Conservation (phyloP, 148 eudicot species). For the Selenicereus undatus region DNA sequence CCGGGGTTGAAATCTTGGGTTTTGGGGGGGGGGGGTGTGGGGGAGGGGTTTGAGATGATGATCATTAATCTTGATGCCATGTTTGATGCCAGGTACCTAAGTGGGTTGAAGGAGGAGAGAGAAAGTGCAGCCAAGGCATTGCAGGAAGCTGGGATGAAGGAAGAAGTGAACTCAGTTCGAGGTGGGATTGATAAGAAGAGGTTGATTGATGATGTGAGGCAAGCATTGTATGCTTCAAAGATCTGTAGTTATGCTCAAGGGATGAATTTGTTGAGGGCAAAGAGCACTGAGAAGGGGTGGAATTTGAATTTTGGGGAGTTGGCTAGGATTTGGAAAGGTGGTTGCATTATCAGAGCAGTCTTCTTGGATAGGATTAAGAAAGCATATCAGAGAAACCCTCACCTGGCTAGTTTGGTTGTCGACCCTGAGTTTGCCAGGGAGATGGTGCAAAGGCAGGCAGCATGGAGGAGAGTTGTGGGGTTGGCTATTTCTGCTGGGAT, state of each 20-base stretch:
- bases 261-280: slow-evolving; percentile 74
- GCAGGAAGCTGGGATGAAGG: slow-evolving; percentile 60
- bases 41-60: background rate
- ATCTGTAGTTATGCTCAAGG: slow-evolving; percentile 90
- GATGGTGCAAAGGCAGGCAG: slow-evolving; percentile 86
- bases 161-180: slow-evolving; percentile 39
- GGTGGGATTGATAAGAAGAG: slow-evolving; percentile 63
- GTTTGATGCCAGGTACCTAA: slow-evolving; percentile 42
- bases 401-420: slow-evolving; percentile 62
- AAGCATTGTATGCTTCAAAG: slow-evolving; percentile 77
- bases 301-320: slow-evolving; percentile 71
- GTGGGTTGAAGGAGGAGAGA: slow-evolving; percentile 82
- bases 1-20: background rate
- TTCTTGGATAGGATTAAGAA: slow-evolving; percentile 75
- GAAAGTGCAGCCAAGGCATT: slow-evolving; percentile 52
- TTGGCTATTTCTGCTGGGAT: slow-evolving; percentile 69
- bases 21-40: background rate
- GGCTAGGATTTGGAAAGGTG: slow-evolving; percentile 90
- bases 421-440: slow-evolving; percentile 86
- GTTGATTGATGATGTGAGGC: slow-evolving; percentile 84
- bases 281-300: slow-evolving; percentile 73
- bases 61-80: background rate
- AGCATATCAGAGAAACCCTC: slow-evolving; percentile 73
- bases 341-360: slow-evolving; percentile 79
- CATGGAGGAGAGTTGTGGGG: slow-evolving; percentile 84